Evolutionary conservation across 345 rosid genomes (phyloP).

Genomic region (Nephelium lappaceum): DNA sequence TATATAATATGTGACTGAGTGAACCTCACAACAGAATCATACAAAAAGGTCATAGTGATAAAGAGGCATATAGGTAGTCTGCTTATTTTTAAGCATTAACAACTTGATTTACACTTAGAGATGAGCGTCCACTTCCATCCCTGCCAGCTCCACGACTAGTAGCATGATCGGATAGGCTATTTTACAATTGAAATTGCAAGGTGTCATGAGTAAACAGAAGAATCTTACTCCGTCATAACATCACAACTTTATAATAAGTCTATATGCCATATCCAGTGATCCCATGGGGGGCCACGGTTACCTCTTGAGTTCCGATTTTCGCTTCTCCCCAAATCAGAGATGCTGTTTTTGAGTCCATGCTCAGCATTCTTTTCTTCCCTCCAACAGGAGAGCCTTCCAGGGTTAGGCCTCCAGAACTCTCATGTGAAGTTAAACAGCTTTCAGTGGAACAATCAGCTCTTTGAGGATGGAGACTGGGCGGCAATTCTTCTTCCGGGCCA

Average conservation of each 20-base stretch:
- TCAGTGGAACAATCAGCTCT: conserved; percentile 65
- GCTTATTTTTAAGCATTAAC: neutral
- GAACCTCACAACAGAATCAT: neutral
- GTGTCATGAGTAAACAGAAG: neutral
- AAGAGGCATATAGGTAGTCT: conserved; percentile 10
- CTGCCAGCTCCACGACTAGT: neutral
- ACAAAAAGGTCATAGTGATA: neutral
- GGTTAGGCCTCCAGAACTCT: conserved; percentile 48
- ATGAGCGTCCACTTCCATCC: conserved; percentile 11
- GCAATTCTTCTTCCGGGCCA: conserved; percentile 40
- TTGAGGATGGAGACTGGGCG: conserved; percentile 46
- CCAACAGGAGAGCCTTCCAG: conserved; percentile 50
- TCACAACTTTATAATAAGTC: conserved; percentile 7
- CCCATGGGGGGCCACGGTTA: conserved; percentile 35
- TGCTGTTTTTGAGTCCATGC: conserved; percentile 40
- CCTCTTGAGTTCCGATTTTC: conserved; percentile 36
- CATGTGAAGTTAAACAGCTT: conserved; percentile 71
- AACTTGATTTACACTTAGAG: conserved; percentile 37
- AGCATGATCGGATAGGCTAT: conserved; percentile 10
- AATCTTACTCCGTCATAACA: conserved; percentile 10
- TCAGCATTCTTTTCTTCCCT: conserved; percentile 44
- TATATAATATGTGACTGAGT: no score
- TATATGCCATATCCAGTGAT: conserved; percentile 44
- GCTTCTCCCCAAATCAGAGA: conserved; percentile 47
- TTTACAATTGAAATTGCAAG: conserved; percentile 33